These are phyloP conservation scores for Sophora flavescens DNA, from an alignment of 306 rosid genomes.

Conservation along the genomic window DNA sequence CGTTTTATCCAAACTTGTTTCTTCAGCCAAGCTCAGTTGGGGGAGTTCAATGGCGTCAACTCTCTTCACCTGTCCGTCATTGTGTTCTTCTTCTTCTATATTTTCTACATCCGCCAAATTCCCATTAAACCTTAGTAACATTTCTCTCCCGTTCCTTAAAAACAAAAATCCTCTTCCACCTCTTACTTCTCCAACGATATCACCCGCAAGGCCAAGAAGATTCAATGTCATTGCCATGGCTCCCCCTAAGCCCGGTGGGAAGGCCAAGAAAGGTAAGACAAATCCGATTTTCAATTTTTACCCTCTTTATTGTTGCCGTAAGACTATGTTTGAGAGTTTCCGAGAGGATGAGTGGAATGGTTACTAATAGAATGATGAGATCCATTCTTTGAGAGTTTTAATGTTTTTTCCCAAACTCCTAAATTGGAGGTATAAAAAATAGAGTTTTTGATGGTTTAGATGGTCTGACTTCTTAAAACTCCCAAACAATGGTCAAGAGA, in stretches of 20 bases:
- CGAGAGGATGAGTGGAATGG: too few relatives aligned
- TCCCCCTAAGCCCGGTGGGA: slow-evolving; percentile 94
- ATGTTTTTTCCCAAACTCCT: too few relatives aligned
- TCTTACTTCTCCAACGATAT: slow-evolving; percentile 34
- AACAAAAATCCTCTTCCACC: slow-evolving; percentile 36
- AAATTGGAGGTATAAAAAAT: too few relatives aligned
- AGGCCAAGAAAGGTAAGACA: slow-evolving; percentile 78
- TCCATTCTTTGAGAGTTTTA: too few relatives aligned
- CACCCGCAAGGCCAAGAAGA: slow-evolving; percentile 60
- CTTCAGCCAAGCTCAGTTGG: neutral
- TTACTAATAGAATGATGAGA: too few relatives aligned
- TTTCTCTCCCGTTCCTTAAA: slow-evolving; percentile 37
- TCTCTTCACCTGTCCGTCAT: slow-evolving; percentile 46
- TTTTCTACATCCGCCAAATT: slow-evolving; percentile 56
- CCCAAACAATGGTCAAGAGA: too few relatives aligned
- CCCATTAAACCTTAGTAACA: slow-evolving; percentile 48
- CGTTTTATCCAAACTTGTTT: neutral
- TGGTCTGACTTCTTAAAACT: too few relatives aligned
- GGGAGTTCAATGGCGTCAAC: slow-evolving; percentile 68
- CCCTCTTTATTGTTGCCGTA: neutral
- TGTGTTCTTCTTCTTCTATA: slow-evolving; percentile 55
- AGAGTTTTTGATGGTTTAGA: too few relatives aligned
- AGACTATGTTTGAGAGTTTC: too few relatives aligned
- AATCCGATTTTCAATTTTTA: neutral
- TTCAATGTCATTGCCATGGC: slow-evolving; percentile 86